phyloP scores from a whole-genome alignment of 1,284 basidiomycete genomes.

The Leccinum insolens region DNA sequence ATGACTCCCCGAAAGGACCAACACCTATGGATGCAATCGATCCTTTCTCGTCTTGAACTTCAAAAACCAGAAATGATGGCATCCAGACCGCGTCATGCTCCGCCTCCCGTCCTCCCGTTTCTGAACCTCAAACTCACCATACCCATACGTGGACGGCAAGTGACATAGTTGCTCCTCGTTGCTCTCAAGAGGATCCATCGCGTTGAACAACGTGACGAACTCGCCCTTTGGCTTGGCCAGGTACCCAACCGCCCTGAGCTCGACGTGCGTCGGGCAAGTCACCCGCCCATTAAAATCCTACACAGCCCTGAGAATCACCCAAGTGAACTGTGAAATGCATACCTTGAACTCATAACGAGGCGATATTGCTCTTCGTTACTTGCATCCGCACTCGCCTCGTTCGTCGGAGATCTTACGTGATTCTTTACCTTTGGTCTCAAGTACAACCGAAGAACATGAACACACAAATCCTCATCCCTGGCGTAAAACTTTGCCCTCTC shows the following conservation, averaged over 20 bases:
- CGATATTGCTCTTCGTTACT: conserved; percentile 67
- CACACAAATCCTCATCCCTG: conserved; percentile 87
- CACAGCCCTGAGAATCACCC: conserved; percentile 34
- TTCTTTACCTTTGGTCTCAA: conserved; percentile 37
- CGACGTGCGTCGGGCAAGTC: conserved; percentile 39
- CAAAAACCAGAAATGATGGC: conserved; percentile 57
- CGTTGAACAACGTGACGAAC: conserved; percentile 74
- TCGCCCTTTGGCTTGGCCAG: conserved; percentile 58
- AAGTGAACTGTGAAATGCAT: conserved; percentile 72
- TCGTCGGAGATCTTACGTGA: conserved; percentile 50
- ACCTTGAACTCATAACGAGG: conserved; percentile 48
- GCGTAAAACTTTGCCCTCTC: conserved; percentile 52
- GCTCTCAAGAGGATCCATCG: conserved; percentile 43
- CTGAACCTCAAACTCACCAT: conserved; percentile 51
- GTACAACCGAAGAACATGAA: conserved; percentile 47
- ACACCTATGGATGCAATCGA: conserved; percentile 39
- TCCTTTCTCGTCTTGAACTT: conserved; percentile 41
- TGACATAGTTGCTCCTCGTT: conserved; percentile 33
- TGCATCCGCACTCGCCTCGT: conserved; percentile 45
- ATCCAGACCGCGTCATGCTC: conserved; percentile 57
- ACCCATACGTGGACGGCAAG: conserved; percentile 57
- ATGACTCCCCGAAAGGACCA: not conserved
- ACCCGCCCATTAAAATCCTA: no score
- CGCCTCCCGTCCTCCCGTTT: conserved; percentile 54
- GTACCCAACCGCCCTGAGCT: conserved; percentile 74